Conservation (phyloP, 2,329 filamentous ascomycete species). For the Madurella fahalii region DNA sequence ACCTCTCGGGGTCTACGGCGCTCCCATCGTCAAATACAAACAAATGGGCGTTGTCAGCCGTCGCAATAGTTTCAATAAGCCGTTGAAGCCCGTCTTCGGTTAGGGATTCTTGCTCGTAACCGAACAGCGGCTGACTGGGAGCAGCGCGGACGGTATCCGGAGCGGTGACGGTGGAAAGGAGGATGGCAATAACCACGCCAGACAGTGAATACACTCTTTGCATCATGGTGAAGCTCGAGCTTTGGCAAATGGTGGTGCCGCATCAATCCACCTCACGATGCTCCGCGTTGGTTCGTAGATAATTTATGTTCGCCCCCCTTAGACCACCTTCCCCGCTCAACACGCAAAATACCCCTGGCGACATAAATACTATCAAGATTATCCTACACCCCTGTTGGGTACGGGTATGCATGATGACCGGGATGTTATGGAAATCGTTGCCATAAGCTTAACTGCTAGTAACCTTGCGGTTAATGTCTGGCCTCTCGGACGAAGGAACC, state of each 20-base stretch:
- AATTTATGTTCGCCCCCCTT: too few relatives aligned
- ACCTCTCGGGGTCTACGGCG: background rate
- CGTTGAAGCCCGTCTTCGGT: background rate
- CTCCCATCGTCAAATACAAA: background rate
- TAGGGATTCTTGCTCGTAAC: background rate
- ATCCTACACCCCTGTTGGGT: background rate
- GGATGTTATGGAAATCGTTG: background rate
- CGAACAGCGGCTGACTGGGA: background rate
- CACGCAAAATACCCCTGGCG: background rate
- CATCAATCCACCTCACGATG: too few relatives aligned
- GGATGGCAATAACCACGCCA: background rate
- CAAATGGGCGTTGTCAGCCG: background rate
- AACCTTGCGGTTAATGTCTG: background rate
- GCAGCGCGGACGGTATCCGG: background rate
- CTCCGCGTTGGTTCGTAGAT: too few relatives aligned
- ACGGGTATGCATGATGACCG: background rate
- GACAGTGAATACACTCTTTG: background rate
- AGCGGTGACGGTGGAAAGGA: background rate
- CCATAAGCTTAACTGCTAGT: background rate
- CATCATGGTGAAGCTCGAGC: background rate
- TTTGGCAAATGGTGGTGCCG: background rate
- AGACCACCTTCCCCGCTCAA: too few relatives aligned
- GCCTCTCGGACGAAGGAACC: background rate
- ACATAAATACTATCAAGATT: background rate
- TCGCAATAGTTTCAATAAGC: background rate